phyloP scores from a whole-genome alignment of 306 rosid species.

The Cyclanthera cordifolia region DNA sequence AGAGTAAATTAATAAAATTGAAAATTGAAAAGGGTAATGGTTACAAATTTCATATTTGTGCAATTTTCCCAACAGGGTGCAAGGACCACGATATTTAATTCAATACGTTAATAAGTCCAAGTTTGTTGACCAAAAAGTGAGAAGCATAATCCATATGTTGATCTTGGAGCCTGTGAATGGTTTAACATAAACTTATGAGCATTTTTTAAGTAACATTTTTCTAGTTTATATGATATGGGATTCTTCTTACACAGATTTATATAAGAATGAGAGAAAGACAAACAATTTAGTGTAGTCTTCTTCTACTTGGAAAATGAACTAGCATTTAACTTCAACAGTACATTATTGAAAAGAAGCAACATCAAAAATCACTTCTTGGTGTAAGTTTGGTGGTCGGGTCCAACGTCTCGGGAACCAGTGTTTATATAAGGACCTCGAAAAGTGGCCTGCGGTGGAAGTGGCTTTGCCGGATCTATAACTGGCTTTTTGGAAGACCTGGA shows the following conservation, averaged over 20 bases:
- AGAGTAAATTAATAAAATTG: too few species aligned
- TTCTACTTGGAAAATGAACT: slow-evolving; percentile 3
- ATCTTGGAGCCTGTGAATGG: neutral
- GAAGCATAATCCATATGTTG: neutral
- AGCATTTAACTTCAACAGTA: neutral
- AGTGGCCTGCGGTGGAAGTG: slow-evolving; percentile 85
- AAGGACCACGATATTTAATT: neutral
- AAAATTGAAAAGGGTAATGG: too few species aligned
- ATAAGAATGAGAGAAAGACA: neutral
- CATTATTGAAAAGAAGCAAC: neutral
- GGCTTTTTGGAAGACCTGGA: slow-evolving; percentile 67
- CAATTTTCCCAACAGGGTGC: too few species aligned
- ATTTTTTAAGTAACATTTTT: neutral
- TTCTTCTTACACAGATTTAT: neutral
- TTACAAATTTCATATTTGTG: too few species aligned
- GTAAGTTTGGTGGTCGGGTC: slow-evolving; percentile 56
- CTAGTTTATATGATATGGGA: neutral
- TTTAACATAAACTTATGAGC: neutral
- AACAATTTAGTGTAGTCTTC: neutral
- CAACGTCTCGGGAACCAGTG: slow-evolving; percentile 82
- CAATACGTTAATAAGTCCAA: neutral
- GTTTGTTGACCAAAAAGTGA: neutral
- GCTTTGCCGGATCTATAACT: slow-evolving; percentile 73
- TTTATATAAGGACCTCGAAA: slow-evolving; percentile 92
- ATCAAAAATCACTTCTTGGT: slow-evolving; percentile 41